A percentile compares a stretch with the other conserved stretches of the same genome.
These are phyloP conservation scores for Leucocoprinus birnbaumii DNA, from an alignment of 768 basidiomycete genomes.

Conservation along the genomic window DNA sequence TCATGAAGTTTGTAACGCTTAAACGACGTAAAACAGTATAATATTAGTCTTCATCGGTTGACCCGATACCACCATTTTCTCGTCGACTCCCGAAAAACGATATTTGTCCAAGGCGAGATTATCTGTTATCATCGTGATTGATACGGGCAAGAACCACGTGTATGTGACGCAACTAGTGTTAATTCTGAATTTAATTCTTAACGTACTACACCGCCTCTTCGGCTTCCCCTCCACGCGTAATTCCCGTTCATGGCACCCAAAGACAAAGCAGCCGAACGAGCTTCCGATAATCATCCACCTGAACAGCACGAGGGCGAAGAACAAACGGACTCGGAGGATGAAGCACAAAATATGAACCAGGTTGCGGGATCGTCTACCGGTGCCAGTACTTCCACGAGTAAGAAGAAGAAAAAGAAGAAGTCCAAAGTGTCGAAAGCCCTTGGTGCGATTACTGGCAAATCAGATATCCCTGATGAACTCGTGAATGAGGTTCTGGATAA, in stretches of 20 bases:
- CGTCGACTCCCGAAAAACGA: too few species aligned
- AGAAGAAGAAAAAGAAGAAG: conserved; percentile 91
- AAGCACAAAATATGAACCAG: background rate
- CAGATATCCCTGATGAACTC: conserved; percentile 56
- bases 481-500: conserved; percentile 67
- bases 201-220: too few species aligned
- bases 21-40: too few species aligned
- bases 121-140: conserved; percentile 11
- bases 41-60: too few species aligned
- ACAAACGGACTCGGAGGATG: conserved; percentile 5
- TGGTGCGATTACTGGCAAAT: conserved; percentile 43
- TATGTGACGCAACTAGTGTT: background rate
- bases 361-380: conserved; percentile 16
- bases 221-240: background rate
- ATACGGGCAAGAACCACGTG: background rate
- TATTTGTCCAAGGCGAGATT: background rate
- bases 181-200: background rate
- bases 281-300: background rate
- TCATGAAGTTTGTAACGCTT: too few species aligned
- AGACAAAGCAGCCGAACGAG: background rate
- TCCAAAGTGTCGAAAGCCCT: conserved; percentile 60
- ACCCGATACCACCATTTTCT: too few species aligned
- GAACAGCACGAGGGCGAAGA: conserved; percentile 3
- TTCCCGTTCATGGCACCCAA: background rate
- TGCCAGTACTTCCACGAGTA: conserved; percentile 22